Percentiles rank a stretch among this genome's conserved stretches.
These are phyloP conservation scores for Nicotiana knightiana DNA, from an alignment of 257 asterid species.

Conservation along the genomic window DNA sequence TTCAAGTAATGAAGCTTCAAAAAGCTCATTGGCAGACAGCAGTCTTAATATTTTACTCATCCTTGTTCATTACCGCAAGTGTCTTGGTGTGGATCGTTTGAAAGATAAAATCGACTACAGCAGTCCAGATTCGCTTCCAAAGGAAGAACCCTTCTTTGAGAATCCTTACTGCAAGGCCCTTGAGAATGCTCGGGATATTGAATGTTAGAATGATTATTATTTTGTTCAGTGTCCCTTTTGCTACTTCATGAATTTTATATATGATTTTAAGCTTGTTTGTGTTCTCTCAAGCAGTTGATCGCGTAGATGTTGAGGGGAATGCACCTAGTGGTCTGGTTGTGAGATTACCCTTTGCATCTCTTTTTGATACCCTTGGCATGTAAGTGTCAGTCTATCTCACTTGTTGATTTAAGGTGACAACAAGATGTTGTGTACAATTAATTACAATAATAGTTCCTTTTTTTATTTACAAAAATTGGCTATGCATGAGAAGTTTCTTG, in stretches of 20 bases:
- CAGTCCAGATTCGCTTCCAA: slow-evolving; percentile 42
- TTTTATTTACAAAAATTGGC: not conserved
- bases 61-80: slow-evolving; percentile 66
- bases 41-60: slow-evolving; percentile 81
- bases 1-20: slow-evolving; percentile 71
- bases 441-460: not conserved
- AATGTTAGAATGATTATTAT: slow-evolving; percentile 45
- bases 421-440: not conserved
- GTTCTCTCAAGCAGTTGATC: slow-evolving; percentile 68
- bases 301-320: slow-evolving; percentile 74
- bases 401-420: not conserved
- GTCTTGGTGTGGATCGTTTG: slow-evolving; percentile 44
- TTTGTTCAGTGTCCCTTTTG: slow-evolving; percentile 15
- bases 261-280: slow-evolving; percentile 15
- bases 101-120: slow-evolving; percentile 45
- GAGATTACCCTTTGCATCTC: slow-evolving; percentile 88
- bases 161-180: slow-evolving; percentile 85
- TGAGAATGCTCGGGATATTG: slow-evolving; percentile 75
- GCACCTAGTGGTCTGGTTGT: slow-evolving; percentile 54
- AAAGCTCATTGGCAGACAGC: slow-evolving; percentile 70
- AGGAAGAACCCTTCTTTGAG: slow-evolving; percentile 71
- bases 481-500: not conserved
- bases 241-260: slow-evolving; percentile 7
- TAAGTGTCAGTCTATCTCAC: slow-evolving; percentile 27
- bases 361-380: slow-evolving; percentile 91